These are phyloP conservation scores for Diaporthe citriasiana DNA, from an alignment of 2,329 filamentous ascomycete genomes.

Conservation along the genomic window DNA sequence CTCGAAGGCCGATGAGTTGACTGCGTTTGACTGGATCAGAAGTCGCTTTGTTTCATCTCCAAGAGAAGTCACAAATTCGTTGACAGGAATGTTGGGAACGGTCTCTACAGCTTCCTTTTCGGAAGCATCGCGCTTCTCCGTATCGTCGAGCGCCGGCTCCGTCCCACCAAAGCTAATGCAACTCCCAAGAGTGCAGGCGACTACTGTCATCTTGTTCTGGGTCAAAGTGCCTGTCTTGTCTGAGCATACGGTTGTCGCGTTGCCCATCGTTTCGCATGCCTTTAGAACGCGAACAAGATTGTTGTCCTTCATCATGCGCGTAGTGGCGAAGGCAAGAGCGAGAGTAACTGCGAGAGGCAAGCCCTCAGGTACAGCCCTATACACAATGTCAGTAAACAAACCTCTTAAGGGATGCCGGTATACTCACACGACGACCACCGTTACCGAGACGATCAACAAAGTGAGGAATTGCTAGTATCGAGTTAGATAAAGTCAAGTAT, in stretches of 20 bases:
- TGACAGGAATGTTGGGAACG: conserved; percentile 47
- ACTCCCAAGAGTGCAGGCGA: conserved; percentile 76
- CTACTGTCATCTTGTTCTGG: conserved; percentile 83
- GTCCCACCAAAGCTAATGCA: conserved; percentile 52
- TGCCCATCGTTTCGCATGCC: conserved; percentile 81
- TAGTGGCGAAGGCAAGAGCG: conserved; percentile 78
- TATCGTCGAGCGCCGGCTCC: conserved; percentile 48
- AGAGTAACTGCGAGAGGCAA: conserved; percentile 77
- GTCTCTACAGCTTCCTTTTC: conserved; percentile 49
- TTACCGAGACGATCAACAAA: conserved; percentile 76
- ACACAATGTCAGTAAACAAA: not conserved
- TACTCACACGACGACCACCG: conserved; percentile 73
- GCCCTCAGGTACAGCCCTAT: conserved; percentile 72
- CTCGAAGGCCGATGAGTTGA: conserved; percentile 69
- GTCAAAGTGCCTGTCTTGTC: conserved; percentile 84
- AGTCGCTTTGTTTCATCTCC: conserved; percentile 45
- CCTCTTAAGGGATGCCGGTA: fast-evolving
- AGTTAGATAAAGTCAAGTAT: not conserved
- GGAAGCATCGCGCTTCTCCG: conserved; percentile 35
- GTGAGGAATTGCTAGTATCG: conserved; percentile 61
- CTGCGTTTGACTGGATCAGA: conserved; percentile 51
- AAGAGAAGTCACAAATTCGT: conserved; percentile 46
- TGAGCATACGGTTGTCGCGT: conserved; percentile 82
- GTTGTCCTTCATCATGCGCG: conserved; percentile 79
- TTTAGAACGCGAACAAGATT: conserved; percentile 78